Base-by-base conservation (phyloP, 1,284 basidiomycete species). In the Marasmius tenuissimus region DNA sequence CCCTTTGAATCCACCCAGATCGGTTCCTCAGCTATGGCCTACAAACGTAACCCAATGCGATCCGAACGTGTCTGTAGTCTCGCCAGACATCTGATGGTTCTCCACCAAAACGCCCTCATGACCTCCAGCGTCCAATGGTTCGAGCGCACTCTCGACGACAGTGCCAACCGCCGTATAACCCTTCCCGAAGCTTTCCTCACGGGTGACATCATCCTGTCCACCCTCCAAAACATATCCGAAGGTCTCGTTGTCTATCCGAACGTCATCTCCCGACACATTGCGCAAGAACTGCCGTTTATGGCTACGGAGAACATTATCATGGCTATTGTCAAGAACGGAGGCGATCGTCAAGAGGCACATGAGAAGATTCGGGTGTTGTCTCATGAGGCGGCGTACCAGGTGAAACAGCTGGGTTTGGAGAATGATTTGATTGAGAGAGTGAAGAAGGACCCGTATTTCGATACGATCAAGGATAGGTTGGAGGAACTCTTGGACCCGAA, bases 41-140 rank as follows among this genome's bases (percentile, higher is more conserved):
- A 99, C 87, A 99, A 99, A 81, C 87, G 97, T 64, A 99, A 99
- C 78, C 97, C 97, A 1, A 99, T 99, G 97, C 93, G 97, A 60
- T 96, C 88, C 64, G 97, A 99, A 78, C 92, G 97, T 53, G 92
- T 98, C 57, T 99, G 97, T 82, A 96, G 93, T 69, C 85, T 99
- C 51, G 85, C 97, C 20, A 83, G 97, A 61, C 96, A 97, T 78
- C 79, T 98, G 56, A 94, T 97, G 94, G 87, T 90, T 57, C 83
- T 96, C 65, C 94, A 95, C 72, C 94, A 97, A 76, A 96, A 97
- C 77, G 89, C 94, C 45, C 82, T 97, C 61, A 94, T 94, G 90
- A 98, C 96, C 14, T 80, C 90, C 22, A 90, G 89, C 60, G 91
- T 95, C 35, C 96, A 98, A 75, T 98, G 96, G 96, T 94, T 98